Evolutionary conservation across 192 early-diverging fungal genomes (phyloP), one percentile per base, ranked within the genome.

Genomic region (Dissophora ornata): DNA sequence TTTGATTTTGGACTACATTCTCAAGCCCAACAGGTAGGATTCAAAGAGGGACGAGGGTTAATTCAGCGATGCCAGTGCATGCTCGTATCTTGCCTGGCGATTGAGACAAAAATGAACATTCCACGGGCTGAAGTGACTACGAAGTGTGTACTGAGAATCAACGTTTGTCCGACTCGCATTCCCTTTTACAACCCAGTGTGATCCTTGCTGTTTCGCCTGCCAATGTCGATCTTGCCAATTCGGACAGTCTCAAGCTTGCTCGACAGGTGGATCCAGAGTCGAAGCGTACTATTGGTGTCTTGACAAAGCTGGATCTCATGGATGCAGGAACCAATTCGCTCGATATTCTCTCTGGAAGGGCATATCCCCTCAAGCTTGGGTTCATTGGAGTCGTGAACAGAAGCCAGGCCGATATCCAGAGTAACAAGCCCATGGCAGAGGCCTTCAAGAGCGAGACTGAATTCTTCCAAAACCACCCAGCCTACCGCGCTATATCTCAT

Each of bases 281-380:
- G 79, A 85, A 74, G 62, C 87, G 93, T 52, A 94, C 93, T 6
- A 85, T 94, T 36, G 93, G 93, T 22, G 90, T 94, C 9, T 77
- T 94, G 54, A 93, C 93, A 42, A 94, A 94, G 80, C 83, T 94
- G 55, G 93, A 94, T 82, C 68, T 94, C 62, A 94, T 94, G 93
- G 93, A 94, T 66, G 86, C 88, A 46, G 93, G 93, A 51, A 94
- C 91, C 38, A 90, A 92, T 57, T 90, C 93, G 34, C 79, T 94
- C 30, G 93, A 94, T 45, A 90, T 92, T 34, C 85, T 94, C 24
- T 86, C 91, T 0, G 93, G 93, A 30, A 81, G 90, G 33, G 89
- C 91, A 4, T 90, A 91, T 38, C 91, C 91, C 16, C 67, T 94
- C 46, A 92, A 91, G 41, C 79, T 94, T 28, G 93, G 93, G 1